A percentile compares a stretch with the other conserved stretches of the same genome.
Conservation (phyloP, 2,329 filamentous ascomycete species). For the Cladophialophora psammophila region DNA sequence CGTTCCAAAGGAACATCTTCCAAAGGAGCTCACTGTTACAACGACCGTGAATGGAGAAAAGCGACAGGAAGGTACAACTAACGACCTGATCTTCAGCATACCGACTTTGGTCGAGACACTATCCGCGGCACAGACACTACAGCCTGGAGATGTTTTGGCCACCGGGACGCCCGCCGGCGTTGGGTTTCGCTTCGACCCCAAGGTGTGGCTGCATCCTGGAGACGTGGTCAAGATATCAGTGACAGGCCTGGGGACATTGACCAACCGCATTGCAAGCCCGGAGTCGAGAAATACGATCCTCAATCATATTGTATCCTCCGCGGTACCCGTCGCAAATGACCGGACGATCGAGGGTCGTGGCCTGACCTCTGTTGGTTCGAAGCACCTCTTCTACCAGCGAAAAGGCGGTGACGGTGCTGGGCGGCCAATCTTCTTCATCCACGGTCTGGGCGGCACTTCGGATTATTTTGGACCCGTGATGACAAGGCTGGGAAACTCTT, state of each 20-base stretch:
- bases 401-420: constrained; percentile 41
- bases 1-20: constrained; percentile 56
- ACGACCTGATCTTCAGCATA: constrained; percentile 60
- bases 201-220: constrained; percentile 49
- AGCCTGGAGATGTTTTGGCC: constrained; percentile 60
- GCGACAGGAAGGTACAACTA: constrained; percentile 58
- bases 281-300: constrained; percentile 38
- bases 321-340: constrained; percentile 29
- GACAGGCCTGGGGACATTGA: constrained; percentile 50
- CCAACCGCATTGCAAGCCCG: constrained; percentile 49
- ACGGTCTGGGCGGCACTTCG: constrained; percentile 60
- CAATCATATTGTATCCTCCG: constrained; percentile 34
- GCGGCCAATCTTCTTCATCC: constrained; percentile 58
- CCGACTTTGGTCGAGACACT: constrained; percentile 57
- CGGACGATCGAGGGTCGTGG: constrained; percentile 45
- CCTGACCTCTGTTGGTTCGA: constrained; percentile 52
- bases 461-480: constrained; percentile 58
- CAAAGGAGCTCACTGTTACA: constrained; percentile 51
- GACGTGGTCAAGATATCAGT: constrained; percentile 53
- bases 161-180: constrained; percentile 55
- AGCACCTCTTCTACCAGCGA: constrained; percentile 51
- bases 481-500: constrained; percentile 42
- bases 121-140: constrained; percentile 59
- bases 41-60: constrained; percentile 61
- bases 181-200: constrained; percentile 55